Evolutionary conservation across 1,139 yeast species (phyloP).

Genomic region (Pichia terricola): DNA sequence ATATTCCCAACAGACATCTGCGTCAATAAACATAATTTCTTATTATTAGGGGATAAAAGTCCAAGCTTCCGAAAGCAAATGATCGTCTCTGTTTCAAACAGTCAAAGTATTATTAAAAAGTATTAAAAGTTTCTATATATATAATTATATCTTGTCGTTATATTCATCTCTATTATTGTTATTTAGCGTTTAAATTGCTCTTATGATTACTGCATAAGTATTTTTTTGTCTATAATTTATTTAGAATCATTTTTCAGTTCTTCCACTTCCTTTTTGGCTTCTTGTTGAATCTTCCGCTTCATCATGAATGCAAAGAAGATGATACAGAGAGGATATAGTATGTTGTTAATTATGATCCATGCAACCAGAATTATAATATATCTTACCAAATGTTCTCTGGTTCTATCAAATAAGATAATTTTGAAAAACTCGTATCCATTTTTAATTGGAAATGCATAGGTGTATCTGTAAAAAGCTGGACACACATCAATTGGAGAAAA

Average conservation of each 20-base stretch:
- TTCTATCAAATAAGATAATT: constrained; percentile 35
- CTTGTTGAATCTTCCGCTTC: constrained; percentile 12
- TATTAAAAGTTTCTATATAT: no score
- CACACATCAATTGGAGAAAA: constrained; percentile 38
- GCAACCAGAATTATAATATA: constrained; percentile 37
- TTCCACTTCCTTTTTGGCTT: constrained; percentile 6
- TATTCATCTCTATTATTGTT: no score
- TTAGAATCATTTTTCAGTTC: not conserved
- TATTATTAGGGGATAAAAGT: no score
- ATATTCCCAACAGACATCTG: no score
- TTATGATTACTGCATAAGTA: no score
- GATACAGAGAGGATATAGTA: constrained; percentile 34
- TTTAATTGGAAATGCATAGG: constrained; percentile 44
- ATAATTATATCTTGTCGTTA: no score
- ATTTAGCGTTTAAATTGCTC: no score
- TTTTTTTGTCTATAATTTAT: no score
- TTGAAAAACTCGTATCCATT: constrained; percentile 39
- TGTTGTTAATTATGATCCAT: constrained; percentile 37
- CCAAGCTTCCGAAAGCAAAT: no score
- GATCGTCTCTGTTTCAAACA: no score
- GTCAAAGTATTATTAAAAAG: no score
- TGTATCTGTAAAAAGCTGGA: constrained; percentile 38
- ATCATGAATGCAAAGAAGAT: constrained; percentile 24
- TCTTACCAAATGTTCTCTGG: constrained; percentile 38
- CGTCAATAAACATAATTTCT: no score